These are phyloP conservation scores for Phytopythium kandeliae DNA, from an alignment of 352 stramenopile genomes.

Conservation along the genomic window DNA sequence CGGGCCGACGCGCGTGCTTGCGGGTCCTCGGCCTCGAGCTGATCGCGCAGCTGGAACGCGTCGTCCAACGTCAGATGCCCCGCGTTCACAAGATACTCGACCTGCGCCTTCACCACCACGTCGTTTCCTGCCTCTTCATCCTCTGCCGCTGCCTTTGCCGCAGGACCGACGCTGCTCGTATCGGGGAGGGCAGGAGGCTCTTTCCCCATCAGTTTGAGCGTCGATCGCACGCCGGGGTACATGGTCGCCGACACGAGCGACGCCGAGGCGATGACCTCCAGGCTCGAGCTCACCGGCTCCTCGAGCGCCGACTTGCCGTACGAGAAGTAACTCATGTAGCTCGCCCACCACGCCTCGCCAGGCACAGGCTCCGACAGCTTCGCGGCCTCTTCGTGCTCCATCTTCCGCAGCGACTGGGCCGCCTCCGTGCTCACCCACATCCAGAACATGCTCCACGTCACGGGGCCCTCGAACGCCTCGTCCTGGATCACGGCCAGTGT, in stretches of 20 bases:
- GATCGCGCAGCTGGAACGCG: conserved; percentile 63
- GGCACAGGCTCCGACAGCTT: conserved; percentile 33
- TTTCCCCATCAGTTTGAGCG: conserved; percentile 5
- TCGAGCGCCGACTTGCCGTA: conserved; percentile 11
- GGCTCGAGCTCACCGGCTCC: conserved; percentile 10
- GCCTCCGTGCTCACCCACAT: conserved; percentile 79
- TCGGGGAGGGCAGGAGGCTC: conserved; percentile 4
- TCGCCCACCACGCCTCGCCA: conserved; percentile 62
- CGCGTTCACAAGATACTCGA: conserved; percentile 72
- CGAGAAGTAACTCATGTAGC: conserved; percentile 57
- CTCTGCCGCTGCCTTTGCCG: neutral
- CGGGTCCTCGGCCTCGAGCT: conserved; percentile 48
- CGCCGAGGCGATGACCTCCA: neutral
- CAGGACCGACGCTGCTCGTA: conserved; percentile 3
- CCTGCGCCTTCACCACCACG: conserved; percentile 61
- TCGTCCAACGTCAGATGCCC: conserved; percentile 55
- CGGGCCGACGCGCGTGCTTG: conserved; percentile 36
- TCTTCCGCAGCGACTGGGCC: conserved; percentile 47
- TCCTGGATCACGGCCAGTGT: conserved; percentile 54
- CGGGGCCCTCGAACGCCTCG: conserved; percentile 45
- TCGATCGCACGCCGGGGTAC: conserved; percentile 9
- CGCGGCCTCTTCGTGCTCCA: conserved; percentile 52
- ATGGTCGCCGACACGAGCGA: conserved; percentile 7
- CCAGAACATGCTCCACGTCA: conserved; percentile 83
- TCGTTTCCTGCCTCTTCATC: conserved; percentile 13